Percentiles rank a stretch among this genome's conserved stretches.
These are phyloP conservation scores for Trichoderma pleuroti DNA, from an alignment of 2,329 filamentous ascomycete species.

Conservation along the genomic window DNA sequence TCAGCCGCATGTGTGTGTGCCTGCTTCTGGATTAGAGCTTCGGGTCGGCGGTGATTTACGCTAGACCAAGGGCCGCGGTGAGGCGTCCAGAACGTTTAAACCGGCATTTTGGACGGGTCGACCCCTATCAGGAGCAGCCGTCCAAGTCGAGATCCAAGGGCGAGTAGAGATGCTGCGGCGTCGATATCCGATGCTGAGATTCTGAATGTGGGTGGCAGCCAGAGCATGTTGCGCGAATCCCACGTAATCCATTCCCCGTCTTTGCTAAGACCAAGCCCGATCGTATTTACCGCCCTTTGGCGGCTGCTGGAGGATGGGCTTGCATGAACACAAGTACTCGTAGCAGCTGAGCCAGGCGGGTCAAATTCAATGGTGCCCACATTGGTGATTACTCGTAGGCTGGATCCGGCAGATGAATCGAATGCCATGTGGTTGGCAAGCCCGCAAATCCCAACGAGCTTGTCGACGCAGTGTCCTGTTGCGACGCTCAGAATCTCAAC, in stretches of 20 bases:
- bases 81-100: neutral
- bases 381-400: conserved; percentile 2
- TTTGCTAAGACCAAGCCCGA: neutral
- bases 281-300: neutral
- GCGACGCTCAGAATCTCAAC: neutral
- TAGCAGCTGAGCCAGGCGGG: neutral
- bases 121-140: conserved; percentile 3
- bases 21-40: neutral
- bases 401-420: neutral
- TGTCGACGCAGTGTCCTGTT: neutral
- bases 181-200: conserved; percentile 5
- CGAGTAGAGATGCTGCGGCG: neutral
- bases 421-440: neutral
- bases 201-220: neutral
- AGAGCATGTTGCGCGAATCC: neutral
- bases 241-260: conserved; percentile 8
- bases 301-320: neutral
- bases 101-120: neutral
- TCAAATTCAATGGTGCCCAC: neutral
- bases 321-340: neutral
- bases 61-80: neutral
- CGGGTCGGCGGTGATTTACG: neutral
- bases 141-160: neutral
- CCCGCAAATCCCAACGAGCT: neutral
- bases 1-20: neutral